Evolutionary conservation across 352 stramenopile genomes (phyloP).

Genomic region (Pythium monospermum): DNA sequence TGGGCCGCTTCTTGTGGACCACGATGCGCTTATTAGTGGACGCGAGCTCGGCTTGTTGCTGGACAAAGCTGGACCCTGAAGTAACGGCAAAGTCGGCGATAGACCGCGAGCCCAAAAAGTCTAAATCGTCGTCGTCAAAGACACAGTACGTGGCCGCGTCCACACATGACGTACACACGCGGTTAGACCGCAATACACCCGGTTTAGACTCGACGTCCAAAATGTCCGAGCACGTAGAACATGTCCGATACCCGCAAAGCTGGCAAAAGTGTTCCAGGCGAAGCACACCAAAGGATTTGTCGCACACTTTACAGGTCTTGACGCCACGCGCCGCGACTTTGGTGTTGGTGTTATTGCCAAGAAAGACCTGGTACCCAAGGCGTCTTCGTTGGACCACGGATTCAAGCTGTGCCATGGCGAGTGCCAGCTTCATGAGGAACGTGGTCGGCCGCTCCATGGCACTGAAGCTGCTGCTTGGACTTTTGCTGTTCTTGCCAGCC

Average conservation of each 20-base stretch:
- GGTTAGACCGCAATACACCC: constrained; percentile 17
- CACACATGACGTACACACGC: constrained; percentile 27
- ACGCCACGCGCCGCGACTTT: constrained; percentile 1
- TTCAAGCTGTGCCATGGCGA: constrained; percentile 16
- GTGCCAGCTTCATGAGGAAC: constrained; percentile 23
- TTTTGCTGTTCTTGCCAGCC: not conserved
- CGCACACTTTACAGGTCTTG: constrained; percentile 29
- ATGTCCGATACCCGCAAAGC: constrained; percentile 36
- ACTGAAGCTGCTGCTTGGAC: not conserved
- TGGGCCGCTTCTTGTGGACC: constrained; percentile 14
- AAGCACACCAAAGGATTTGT: constrained; percentile 27
- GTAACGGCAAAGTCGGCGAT: constrained; percentile 20
- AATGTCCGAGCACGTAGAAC: constrained; percentile 18
- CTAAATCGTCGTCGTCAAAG: constrained; percentile 29
- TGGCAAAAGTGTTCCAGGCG: constrained; percentile 27
- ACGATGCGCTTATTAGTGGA: constrained; percentile 6
- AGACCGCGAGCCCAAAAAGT: constrained; percentile 20
- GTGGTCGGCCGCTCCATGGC: constrained; percentile 22
- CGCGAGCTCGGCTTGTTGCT: constrained; percentile 18
- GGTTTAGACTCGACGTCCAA: constrained; percentile 22
- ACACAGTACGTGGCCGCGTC: constrained; percentile 24
- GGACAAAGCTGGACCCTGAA: constrained; percentile 14
- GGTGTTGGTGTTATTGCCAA: constrained; percentile 24
- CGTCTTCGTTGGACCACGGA: constrained; percentile 22
- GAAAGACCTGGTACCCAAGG: constrained; percentile 31